Evolutionary conservation across 2,329 filamentous ascomycete species (phyloP).

Genomic region (Ophiocordyceps australis): DNA sequence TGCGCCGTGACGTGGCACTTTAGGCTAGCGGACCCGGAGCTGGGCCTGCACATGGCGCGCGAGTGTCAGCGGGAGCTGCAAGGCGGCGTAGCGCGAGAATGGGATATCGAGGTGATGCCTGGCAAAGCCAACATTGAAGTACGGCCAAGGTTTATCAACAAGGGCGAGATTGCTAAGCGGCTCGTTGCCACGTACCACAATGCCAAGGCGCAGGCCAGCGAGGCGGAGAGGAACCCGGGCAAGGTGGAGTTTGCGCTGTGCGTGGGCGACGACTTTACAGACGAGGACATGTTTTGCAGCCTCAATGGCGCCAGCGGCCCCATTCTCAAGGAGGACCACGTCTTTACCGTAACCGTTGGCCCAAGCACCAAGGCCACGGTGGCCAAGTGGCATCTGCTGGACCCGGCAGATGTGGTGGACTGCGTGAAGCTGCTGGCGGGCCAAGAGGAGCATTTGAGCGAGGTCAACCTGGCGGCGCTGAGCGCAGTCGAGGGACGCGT

Average conservation of each 20-base stretch:
- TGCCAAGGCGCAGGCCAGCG: conserved; percentile 23
- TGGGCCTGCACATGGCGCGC: conserved; percentile 59
- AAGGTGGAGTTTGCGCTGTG: conserved; percentile 77
- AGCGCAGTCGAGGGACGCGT: conserved; percentile 34
- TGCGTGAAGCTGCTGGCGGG: conserved; percentile 36
- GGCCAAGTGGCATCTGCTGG: conserved; percentile 76
- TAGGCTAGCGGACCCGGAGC: conserved; percentile 73
- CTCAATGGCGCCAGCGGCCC: conserved; percentile 40
- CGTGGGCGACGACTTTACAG: conserved; percentile 87
- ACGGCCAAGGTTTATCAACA: conserved; percentile 93
- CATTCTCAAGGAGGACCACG: conserved; percentile 38
- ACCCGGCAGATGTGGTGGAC: conserved; percentile 76
- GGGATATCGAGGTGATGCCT: conserved; percentile 90
- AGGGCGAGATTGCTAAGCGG: conserved; percentile 82
- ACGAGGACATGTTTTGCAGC: conserved; percentile 91
- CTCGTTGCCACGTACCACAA: conserved; percentile 57
- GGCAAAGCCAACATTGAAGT: conserved; percentile 96
- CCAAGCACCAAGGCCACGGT: conserved; percentile 83
- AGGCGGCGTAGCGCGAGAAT: conserved; percentile 54
- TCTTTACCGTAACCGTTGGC: conserved; percentile 85
- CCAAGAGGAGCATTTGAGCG: conserved; percentile 22
- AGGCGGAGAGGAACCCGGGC: conserved; percentile 21
- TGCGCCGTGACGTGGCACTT: conserved; percentile 97
- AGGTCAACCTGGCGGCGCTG: conserved; percentile 37
- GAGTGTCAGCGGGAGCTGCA: conserved; percentile 74